Evolutionary conservation across 805 yeast species (phyloP), one percentile per base, ranked within the genome.

Genomic region (Wickerhamomyces canadensis): DNA sequence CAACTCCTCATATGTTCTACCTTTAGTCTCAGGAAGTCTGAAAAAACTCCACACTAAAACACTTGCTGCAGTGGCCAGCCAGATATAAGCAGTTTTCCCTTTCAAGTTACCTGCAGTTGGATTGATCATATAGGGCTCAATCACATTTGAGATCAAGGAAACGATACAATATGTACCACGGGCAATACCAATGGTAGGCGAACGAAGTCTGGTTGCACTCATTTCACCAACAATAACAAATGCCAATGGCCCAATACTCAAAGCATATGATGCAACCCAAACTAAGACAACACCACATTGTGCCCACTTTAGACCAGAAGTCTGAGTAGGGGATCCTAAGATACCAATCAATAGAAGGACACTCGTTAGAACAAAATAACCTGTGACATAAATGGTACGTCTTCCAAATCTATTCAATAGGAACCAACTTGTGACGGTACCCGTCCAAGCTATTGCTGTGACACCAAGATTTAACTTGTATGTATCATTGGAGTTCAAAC

Each of bases 11-110:
- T 64, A 76, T 0, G 83, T 74, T 54, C 79, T 66, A 34, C 68
- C 70, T 45, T 64, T 64, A 19, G 82, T 72, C 54, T 79, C 85
- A 9, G 85, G 84, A 34, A 77, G 60, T 35, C 72, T 68, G 55
- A 73, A 69, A 55, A 59, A 68, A 25, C 64, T 57, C 75, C 76
- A 74, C 27, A 60, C 43, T 6, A 65, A 19, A 12, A 40, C 45
- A 30, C 30, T 31, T 6, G 31, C 10, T 12, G 49, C 47, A 16
- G 48, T 40, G 17, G 43, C 48, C 8, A 46, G 37, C 54, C 65
- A 72, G 64, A 72, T 59, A 47, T 67, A 70, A 3, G 68, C 76
- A 24, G 74, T 67, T 48, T 71, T 71, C n/a, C 71, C 73, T 25
- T 68, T 65, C 66, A 68, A 57, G 44, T 74, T 63, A 40, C 70